Evolutionary conservation across 78 protist genomes (phyloP).

Genomic region (Guillardia theta): DNA sequence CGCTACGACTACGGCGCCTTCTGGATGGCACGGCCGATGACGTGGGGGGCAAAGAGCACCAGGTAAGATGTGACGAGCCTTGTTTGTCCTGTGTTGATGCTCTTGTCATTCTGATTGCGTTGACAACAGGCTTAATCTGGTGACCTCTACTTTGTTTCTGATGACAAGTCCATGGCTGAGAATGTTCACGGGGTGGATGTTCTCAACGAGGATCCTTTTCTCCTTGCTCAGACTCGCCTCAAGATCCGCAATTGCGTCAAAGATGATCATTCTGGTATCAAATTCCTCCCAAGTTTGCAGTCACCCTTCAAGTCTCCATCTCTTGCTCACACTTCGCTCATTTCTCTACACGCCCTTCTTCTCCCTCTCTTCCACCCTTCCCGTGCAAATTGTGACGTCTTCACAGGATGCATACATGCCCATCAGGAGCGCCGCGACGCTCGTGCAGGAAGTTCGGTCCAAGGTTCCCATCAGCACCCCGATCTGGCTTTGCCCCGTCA

Average conservation of each 20-base stretch:
- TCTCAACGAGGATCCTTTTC: background rate
- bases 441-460: background rate
- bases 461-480: conserved; percentile 26
- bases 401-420: too few relatives aligned
- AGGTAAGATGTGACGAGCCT: too few relatives aligned
- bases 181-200: background rate
- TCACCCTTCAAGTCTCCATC: background rate
- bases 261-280: background rate
- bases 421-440: too few relatives aligned
- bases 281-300: background rate
- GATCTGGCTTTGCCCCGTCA: conserved; percentile 1
- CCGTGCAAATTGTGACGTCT: too few relatives aligned
- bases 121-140: too few relatives aligned
- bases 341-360: background rate
- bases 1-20: conserved; percentile 37
- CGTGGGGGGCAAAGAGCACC: too few relatives aligned
- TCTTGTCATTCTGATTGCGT: too few relatives aligned
- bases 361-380: background rate
- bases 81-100: too few relatives aligned
- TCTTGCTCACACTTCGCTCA: background rate
- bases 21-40: conserved; percentile 19
- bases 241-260: background rate
- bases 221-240: background rate
- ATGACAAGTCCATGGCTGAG: too few relatives aligned
- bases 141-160: background rate